Conservation (phyloP, 805 yeast species). For the Kodamaea kaohsiungensis region DNA sequence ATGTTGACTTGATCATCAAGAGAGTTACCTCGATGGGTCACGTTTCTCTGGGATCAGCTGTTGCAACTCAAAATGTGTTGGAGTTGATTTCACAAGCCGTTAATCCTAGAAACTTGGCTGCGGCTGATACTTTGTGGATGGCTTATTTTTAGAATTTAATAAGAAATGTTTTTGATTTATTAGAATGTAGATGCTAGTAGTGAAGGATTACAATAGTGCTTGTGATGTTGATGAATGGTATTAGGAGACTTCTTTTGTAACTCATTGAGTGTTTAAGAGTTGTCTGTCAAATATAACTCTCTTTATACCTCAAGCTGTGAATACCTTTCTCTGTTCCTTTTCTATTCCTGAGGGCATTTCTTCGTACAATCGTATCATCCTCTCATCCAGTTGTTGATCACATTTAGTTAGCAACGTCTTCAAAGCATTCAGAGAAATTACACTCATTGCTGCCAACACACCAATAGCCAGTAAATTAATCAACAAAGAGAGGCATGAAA, state of each 20-base stretch:
- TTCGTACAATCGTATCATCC: neutral
- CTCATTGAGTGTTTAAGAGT: no score
- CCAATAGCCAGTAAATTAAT: conserved; percentile 3
- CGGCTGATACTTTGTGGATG: conserved; percentile 93
- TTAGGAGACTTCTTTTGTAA: no score
- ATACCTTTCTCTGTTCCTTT: neutral
- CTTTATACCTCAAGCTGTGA: neutral
- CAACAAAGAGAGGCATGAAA: conserved; percentile 16
- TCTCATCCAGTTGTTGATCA: conserved; percentile 1
- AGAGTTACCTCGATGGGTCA: conserved; percentile 73
- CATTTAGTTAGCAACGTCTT: neutral
- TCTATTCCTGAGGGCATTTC: neutral
- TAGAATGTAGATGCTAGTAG: no score
- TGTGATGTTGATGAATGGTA: no score
- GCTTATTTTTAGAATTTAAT: conserved; percentile 64
- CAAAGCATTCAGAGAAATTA: neutral
- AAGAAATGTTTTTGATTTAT: neutral
- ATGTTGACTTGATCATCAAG: conserved; percentile 82
- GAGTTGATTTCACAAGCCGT: conserved; percentile 94
- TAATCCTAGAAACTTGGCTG: conserved; percentile 89
- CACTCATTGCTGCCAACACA: neutral
- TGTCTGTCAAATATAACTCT: no score
- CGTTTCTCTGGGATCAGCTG: conserved; percentile 60
- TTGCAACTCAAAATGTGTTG: conserved; percentile 84
- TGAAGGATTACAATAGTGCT: no score